phyloP scores from a whole-genome alignment of 768 basidiomycete genomes.

The Lentinula lateritia region DNA sequence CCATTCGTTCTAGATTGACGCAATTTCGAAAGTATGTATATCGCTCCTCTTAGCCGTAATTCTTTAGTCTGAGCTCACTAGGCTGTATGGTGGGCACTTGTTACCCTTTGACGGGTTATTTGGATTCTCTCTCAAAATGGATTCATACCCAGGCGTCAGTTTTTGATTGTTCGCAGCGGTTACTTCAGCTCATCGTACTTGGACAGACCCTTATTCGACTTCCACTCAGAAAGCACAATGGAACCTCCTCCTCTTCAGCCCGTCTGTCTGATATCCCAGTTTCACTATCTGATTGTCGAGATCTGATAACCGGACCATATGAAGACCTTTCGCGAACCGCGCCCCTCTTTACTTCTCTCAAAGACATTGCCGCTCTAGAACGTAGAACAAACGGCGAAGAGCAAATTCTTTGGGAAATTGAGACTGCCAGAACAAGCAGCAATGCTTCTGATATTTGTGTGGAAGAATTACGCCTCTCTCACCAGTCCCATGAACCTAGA shows the following conservation, averaged over 20 bases:
- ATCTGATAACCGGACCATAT: slow-evolving; percentile 11
- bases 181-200: neutral
- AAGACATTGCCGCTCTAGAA: slow-evolving; percentile 2
- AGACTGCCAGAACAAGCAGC: too few relatives aligned
- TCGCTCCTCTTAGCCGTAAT: too few relatives aligned
- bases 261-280: neutral
- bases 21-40: slow-evolving; percentile 25
- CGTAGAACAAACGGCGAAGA: neutral
- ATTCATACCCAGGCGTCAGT: slow-evolving; percentile 36
- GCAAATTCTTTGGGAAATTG: neutral
- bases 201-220: slow-evolving; percentile 16
- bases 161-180: neutral
- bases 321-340: slow-evolving; percentile 9
- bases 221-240: slow-evolving; percentile 7
- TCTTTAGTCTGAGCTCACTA: slow-evolving; percentile 11
- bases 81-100: slow-evolving; percentile 38
- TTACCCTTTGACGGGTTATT: slow-evolving; percentile 31
- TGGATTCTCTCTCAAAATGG: slow-evolving; percentile 25
- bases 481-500: neutral
- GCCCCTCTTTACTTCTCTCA: slow-evolving; percentile 11
- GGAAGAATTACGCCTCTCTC: too few relatives aligned
- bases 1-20: slow-evolving; percentile 25
- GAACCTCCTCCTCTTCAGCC: slow-evolving; percentile 7
- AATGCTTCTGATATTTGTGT: neutral
- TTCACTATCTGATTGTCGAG: slow-evolving; percentile 8